These are phyloP conservation scores for Coffea humblotiana DNA, from an alignment of 305 asterid genomes.

Conservation along the genomic window DNA sequence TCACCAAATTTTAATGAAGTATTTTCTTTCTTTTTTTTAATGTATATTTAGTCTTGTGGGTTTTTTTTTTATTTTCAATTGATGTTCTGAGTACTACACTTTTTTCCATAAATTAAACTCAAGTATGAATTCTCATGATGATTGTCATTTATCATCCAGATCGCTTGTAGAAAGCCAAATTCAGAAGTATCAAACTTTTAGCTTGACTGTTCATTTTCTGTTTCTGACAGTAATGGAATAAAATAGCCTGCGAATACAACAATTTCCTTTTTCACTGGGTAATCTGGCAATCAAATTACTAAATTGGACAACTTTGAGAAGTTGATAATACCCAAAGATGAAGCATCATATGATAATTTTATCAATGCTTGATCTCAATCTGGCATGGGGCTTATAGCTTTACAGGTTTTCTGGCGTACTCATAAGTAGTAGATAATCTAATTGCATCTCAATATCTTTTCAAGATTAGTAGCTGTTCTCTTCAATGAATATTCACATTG, in stretches of 20 bases:
- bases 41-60: neutral
- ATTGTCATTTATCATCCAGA: neutral
- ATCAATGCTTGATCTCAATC: neutral
- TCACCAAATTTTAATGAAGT: conserved; percentile 3
- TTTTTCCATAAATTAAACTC: neutral
- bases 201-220: neutral
- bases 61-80: neutral
- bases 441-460: neutral
- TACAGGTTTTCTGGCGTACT: neutral
- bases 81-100: neutral
- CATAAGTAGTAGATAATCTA: neutral
- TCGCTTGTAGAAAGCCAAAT: neutral
- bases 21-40: neutral
- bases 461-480: neutral
- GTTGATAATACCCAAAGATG: neutral
- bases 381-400: neutral
- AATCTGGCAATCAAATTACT: neutral
- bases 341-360: neutral
- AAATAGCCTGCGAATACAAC: neutral
- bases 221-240: neutral
- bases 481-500: neutral
- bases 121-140: neutral
- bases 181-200: neutral
- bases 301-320: neutral
- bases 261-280: neutral